Evolutionary conservation across 1,284 basidiomycete genomes (phyloP), one percentile per base, ranked within the genome.

Genomic region (Lentinula novae-zelandiae): DNA sequence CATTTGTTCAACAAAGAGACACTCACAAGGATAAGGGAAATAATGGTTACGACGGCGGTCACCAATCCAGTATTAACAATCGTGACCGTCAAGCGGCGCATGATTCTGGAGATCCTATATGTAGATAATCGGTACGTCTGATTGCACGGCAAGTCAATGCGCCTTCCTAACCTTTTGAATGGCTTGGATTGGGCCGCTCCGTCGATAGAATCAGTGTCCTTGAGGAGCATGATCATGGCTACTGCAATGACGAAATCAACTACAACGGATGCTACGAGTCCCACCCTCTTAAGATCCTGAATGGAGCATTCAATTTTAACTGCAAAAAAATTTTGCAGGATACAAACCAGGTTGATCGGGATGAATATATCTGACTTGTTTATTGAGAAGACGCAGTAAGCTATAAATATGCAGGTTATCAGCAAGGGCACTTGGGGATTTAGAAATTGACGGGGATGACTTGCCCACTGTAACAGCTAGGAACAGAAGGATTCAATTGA

Each of bases 161-260:
- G 22, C 34, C 36, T 53, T 13, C 13, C 36, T 36, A 15, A 38
- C 51, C 51, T 53, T 53, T 20, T 53, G n/a, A 34, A 53, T 31
- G 5, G n/a, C 34, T 34, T 39, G n/a, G 17, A 5, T n/a, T 9
- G 22, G 22, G 22, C 27, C n/a, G 33, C 31, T n/a, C 51, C 34
- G n/a, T 53, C 51, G 3, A 53, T 8, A 20, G 51, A 53, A 38
- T 53, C 51, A 17, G 33, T 53, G 34, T 53, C 51, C 22, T 53
- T 53, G 51, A 53, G 51, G 51, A 53, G 51, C 51, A 53, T 53
- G 34, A 34, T 39, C 51, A 53, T 53, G 51, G 51, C 34, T 9
- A 38, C 51, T 38, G 51, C 51, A 39, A 53, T 53, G 17, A 53
- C 13, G 5, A 53, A 34, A 53, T 38, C 51, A 6, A 53, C 51